Base-by-base conservation (phyloP, 129 eudicot species). In the Silybum marianum region DNA sequence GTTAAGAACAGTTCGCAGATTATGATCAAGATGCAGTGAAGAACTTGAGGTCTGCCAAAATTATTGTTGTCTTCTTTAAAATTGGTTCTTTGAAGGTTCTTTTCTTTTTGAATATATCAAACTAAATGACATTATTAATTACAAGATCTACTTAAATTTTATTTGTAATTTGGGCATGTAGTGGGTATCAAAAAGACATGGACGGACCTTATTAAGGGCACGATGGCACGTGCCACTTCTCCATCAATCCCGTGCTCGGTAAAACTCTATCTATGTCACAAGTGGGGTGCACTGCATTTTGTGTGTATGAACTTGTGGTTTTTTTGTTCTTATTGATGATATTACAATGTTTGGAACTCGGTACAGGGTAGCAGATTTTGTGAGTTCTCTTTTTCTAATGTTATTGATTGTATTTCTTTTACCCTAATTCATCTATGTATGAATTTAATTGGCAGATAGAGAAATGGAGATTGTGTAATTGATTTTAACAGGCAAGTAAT, bases 211-310 rank as follows among this genome's bases (percentile, higher is more conserved):
- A 30, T 30, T 30, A 30, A 30, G 34, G 34, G 34, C 34, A 30
- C 34, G 34, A 30, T 1, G 62, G 84, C 85, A 80, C 83, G 80
- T 84, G 86, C 60, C 25, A 51, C 12, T 86, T 23, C 80, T 76
- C 66, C 60, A 26, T 65, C 76, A 62, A 24, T 72, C 18, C 32
- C 84, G 5, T 25, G 8, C 72, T 26, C 84, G 83, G 87, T 77
- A 84, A 76, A 42, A 69, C 75, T 74, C 77, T 58, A 30, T 58
- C 32, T 77, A 48, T 12, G 28, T 69, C 24, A 79, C 82, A 28
- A 79, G 18, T 40, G n/a, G 30, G 12, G 69, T 72, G 71, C 74
- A 78, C 40, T 78, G 73, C 81, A 78, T 73, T 62, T 22, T 62
- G 69, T 62, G 58, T 82, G 62, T 77, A 48, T 77, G 34, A 42